Base-by-base conservation (phyloP, 306 rosid species). In the Vigna reflexopilosa region DNA sequence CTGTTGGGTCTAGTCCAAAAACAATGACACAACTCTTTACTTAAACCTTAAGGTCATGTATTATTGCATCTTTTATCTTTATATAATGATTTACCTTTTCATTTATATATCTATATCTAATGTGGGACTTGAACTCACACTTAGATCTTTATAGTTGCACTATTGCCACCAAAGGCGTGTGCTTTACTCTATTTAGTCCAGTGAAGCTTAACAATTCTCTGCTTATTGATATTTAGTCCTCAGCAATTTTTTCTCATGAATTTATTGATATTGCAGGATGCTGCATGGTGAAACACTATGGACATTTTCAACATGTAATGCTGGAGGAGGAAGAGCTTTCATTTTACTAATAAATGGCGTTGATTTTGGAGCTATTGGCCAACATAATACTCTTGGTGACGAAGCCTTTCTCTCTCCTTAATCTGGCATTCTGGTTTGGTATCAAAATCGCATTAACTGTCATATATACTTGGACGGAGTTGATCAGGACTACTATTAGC, bases 401-500 rank as follows among this genome's bases (percentile, higher is more conserved):
- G 8, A 47, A 83, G 85, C 91, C 91, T 66, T 83, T 90, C 80
- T 66, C 83, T 30, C 82, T 86, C 9, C 36, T 86, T 61, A 84
- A 80, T 50, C 40, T 75, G 72, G 67, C 86, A 45, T 88, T 86
- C 65, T 75, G 89, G 77, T 87, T 90, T 82, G 77, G 85, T 57
- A 36, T 88, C 47, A 87, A 80, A 85, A 79, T 80, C 75, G 67
- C 79, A 50, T 72, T 91, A 67, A 4, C 80, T 81, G 65, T 81
- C 52, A 40, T 83, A 72, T 66, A 47, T 61, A 83, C 91, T 70
- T 90, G 92, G 90, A 44, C 17, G 14, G 98, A 88, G 87, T 83
- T 93, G 88, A 19, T 87, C 73, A 76, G 64, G 65, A 67, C 88
- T 47, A 63, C 85, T 24, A 17, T 91, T 67, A 77, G 50, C 83